Evolutionary conservation across 768 basidiomycete species (phyloP).

Genomic region (Lentinula edodes): DNA sequence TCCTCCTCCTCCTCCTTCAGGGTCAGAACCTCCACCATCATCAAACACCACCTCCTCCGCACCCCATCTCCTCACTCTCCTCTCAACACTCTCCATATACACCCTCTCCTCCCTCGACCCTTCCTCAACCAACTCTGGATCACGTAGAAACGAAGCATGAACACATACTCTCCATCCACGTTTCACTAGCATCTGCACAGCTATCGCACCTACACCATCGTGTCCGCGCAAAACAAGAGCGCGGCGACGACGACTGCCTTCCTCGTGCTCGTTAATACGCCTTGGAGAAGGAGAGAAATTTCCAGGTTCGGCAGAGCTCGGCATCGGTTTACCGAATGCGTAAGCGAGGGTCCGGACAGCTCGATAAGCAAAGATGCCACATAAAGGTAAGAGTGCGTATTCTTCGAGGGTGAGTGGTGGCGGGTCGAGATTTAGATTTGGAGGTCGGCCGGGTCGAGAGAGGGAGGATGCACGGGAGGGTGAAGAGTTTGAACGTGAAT

Average conservation of each 20-base stretch:
- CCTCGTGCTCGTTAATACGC: constrained; percentile 5
- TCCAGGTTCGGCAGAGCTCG: constrained; percentile 6
- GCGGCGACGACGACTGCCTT: constrained; percentile 13
- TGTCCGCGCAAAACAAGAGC: constrained; percentile 68
- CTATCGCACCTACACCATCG: constrained; percentile 70
- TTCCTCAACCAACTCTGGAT: constrained; percentile 19
- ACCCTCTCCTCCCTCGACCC: constrained; percentile 33
- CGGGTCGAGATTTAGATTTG: not conserved
- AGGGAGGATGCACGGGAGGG: not conserved
- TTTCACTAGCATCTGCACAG: constrained; percentile 68
- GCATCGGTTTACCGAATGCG: constrained; percentile 26
- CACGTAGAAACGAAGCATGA: constrained; percentile 37
- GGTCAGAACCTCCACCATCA: constrained; percentile 31
- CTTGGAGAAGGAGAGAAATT: not conserved
- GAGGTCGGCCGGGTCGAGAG: not conserved
- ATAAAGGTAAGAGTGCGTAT: constrained; percentile 74
- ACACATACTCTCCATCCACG: constrained; percentile 73
- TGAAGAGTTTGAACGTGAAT: constrained; percentile 4
- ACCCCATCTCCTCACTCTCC: constrained; percentile 60
- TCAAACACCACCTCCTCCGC: constrained; percentile 76
- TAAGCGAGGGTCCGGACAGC: constrained; percentile 66
- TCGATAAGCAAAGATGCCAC: constrained; percentile 77
- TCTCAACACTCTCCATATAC: constrained; percentile 43
- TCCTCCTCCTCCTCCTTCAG: not conserved
- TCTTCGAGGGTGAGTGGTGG: constrained; percentile 50